Evolutionary conservation across 306 rosid genomes (phyloP), one percentile per base, ranked within the genome.

Genomic region (Sphenostylis stenocarpa): DNA sequence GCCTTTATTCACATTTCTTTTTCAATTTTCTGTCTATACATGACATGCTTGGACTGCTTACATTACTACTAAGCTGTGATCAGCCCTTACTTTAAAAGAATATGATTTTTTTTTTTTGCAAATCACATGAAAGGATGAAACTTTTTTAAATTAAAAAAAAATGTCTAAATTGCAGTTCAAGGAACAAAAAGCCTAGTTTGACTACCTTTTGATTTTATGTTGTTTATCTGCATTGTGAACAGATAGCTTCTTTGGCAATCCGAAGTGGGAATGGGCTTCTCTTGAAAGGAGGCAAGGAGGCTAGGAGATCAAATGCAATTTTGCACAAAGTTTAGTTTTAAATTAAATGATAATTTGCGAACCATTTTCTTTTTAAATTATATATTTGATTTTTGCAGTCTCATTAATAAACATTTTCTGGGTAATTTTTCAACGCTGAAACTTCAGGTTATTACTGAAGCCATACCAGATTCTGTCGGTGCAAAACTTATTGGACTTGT

Each of bases 211-310:
- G 73, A 52, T 38, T 77, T 9, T 44, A 21, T 63, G 24, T 20
- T 53, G 51, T 73, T 62, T 38, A 60, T 66, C 67, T 76, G 75
- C 76, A 70, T 67, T 70, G 73, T 87, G 72, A 72, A 82, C 84
- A 95, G 99, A 95, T 95, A 81, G 98, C 97, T 82, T 91, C 98
- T 53, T 86, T 95, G 86, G 99, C 99, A 36, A 88, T 95, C 44
- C 90, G 96, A 47, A 92, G 99, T 80, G 99, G 99, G 51, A 95
- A 95, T 67, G 99, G 98, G 48, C 98, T 95, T 87, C 96, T 95
- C 73, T 83, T 95, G 85, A 92, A 95, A 84, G 99, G 99, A 70
- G 99, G 99, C 80, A 95, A 95, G 91, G 99, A 95, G 85, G 98
- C 99, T 67, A 95, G 75, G 81, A 93, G 91, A 85, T 95, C 99